Conservation (phyloP, 768 basidiomycete genomes). For the Hemileccinum rubropunctum region DNA sequence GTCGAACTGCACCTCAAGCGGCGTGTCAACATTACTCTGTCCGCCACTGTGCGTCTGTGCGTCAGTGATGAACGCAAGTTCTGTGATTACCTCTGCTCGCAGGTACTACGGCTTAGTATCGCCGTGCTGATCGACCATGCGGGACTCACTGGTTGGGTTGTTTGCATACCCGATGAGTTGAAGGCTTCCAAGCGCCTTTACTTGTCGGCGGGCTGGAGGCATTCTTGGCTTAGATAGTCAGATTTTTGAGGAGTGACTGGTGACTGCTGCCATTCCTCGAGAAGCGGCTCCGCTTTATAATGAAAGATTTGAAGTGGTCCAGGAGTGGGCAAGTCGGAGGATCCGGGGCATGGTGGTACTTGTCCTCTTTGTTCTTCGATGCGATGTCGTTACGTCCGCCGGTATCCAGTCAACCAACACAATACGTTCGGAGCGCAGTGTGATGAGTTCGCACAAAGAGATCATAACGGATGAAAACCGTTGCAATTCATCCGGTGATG, state of each 20-base stretch:
- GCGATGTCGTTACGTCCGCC: not conserved
- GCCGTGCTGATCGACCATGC: not conserved
- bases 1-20: constrained; percentile 23
- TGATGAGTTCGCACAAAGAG: not conserved
- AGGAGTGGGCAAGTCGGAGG: no score
- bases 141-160: constrained; percentile 24
- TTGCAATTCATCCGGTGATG: constrained; percentile 1
- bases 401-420: constrained; percentile 10
- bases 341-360: not conserved
- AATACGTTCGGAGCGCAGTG: constrained; percentile 3
- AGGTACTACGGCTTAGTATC: not conserved
- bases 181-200: constrained; percentile 21
- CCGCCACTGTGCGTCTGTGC: not conserved
- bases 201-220: constrained; percentile 20
- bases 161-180: constrained; percentile 20
- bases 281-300: constrained; percentile 9
- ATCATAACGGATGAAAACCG: not conserved
- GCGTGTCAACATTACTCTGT: not conserved
- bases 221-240: constrained; percentile 6
- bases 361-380: constrained; percentile 7
- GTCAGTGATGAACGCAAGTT: constrained; percentile 25
- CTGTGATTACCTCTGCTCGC: constrained; percentile 24
- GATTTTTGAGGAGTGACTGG: not conserved
- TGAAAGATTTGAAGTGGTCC: not conserved
- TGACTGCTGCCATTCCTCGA: not conserved